A percentile compares a stretch with the other conserved stretches of the same genome.
Evolutionary conservation across 805 yeast species (phyloP).

Genomic region (Huiozyma naganishii): DNA sequence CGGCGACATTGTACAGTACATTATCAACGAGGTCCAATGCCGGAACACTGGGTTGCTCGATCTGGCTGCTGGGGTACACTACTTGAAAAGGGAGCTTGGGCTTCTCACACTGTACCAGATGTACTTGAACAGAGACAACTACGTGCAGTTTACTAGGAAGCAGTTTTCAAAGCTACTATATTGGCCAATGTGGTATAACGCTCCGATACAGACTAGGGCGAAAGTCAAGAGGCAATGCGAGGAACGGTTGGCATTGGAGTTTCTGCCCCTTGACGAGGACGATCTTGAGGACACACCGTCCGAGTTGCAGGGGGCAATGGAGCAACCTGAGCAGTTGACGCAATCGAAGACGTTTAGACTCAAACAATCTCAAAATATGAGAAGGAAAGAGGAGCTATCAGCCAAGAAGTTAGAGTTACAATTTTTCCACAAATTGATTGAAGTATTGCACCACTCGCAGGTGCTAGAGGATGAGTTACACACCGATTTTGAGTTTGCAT

Average conservation of each 20-base stretch:
- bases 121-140: conserved; percentile 46
- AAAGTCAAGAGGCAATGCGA: conserved; percentile 12
- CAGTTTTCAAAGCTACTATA: conserved; percentile 44
- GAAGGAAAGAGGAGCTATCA: conserved; percentile 13
- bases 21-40: conserved; percentile 8
- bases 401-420: conserved; percentile 14
- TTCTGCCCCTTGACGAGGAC: conserved; percentile 13
- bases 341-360: conserved; percentile 23
- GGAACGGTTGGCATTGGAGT: conserved; percentile 9
- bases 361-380: conserved; percentile 14
- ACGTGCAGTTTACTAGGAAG: conserved; percentile 48
- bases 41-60: no score
- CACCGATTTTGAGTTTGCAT: conserved; percentile 1
- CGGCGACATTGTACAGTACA: conserved; percentile 29
- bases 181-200: conserved; percentile 66
- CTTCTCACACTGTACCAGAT: conserved; percentile 46
- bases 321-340: conserved; percentile 10
- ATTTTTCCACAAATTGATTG: conserved; percentile 11
- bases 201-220: conserved; percentile 32
- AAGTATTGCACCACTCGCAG: conserved; percentile 13
- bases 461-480: conserved; percentile 8
- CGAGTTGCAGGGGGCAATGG: neutral
- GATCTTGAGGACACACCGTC: conserved; percentile 4
- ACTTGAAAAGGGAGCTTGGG: conserved; percentile 32
- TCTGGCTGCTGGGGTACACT: conserved; percentile 12